Evolutionary conservation across 208 protist genomes (phyloP).

Genomic region (Leishmania braziliensis): DNA sequence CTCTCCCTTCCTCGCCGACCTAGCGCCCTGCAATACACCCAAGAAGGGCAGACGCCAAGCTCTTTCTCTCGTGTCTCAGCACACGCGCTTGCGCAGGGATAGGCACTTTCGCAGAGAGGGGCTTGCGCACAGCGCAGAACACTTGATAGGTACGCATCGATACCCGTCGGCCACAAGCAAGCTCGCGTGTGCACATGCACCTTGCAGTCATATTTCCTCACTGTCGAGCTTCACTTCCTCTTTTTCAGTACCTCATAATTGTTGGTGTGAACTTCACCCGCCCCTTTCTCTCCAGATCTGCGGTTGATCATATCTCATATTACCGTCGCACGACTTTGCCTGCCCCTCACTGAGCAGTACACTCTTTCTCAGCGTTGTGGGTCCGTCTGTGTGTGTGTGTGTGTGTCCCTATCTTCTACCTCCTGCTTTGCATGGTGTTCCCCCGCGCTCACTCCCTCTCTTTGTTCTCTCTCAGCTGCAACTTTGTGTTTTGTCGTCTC

Average conservation of each 20-base stretch:
- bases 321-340: neutral
- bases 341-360: neutral
- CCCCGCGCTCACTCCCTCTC: neutral
- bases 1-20: neutral
- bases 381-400: neutral
- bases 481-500: neutral
- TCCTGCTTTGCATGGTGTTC: neutral
- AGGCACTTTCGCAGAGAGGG: neutral
- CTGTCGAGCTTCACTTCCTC: neutral
- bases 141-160: neutral
- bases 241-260: neutral
- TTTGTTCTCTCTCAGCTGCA: neutral
- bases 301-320: neutral
- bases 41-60: neutral
- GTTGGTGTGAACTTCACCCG: neutral
- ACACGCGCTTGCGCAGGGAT: neutral
- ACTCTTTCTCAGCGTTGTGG: neutral
- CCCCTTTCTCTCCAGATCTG: neutral
- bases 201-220: neutral
- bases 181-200: neutral
- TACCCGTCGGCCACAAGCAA: neutral
- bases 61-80: too few relatives aligned
- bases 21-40: neutral
- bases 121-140: neutral
- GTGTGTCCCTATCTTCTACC: neutral